These are phyloP conservation scores for Xylaria grammica DNA, from an alignment of 495 filamentous ascomycete species.

Conservation along the genomic window DNA sequence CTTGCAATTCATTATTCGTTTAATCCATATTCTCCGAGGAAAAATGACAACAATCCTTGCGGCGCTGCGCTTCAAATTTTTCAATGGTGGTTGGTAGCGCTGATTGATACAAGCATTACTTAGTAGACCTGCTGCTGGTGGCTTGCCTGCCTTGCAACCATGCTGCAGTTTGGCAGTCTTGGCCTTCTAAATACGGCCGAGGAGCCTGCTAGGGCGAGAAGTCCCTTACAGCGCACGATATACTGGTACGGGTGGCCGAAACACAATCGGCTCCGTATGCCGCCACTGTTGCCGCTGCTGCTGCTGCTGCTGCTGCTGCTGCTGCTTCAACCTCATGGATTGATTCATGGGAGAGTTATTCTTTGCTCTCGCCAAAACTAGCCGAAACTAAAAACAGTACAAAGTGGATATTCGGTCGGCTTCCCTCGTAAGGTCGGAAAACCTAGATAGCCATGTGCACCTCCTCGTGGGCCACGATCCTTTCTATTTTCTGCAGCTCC, in stretches of 20 bases:
- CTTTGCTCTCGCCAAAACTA: constrained; percentile 10
- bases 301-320: too few relatives aligned
- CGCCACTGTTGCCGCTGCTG: too few relatives aligned
- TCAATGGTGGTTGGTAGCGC: background rate
- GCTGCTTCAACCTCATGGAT: background rate
- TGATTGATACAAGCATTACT: background rate
- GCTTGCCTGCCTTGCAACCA: constrained; percentile 11
- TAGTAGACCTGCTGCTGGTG: constrained; percentile 5
- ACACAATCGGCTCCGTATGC: background rate
- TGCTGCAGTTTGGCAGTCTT: constrained; percentile 12
- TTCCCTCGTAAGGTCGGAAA: background rate
- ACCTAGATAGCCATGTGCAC: constrained; percentile 8
- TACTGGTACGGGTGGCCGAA: background rate
- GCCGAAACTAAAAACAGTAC: constrained; percentile 20
- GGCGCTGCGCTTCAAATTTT: background rate
- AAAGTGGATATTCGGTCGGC: background rate
- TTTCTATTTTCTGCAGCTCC: constrained; percentile 20
- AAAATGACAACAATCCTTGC: background rate
- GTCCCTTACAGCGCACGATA: constrained; percentile 9
- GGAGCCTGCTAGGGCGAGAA: constrained; percentile 9
- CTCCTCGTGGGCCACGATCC: constrained; percentile 16
- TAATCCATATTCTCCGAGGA: background rate
- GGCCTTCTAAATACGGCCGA: constrained; percentile 17
- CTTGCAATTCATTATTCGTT: background rate
- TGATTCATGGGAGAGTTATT: too few relatives aligned